Percentiles rank a stretch among this genome's conserved stretches.
These are phyloP conservation scores for Gleditsia sinensis DNA, from an alignment of 306 rosid species.

Conservation along the genomic window DNA sequence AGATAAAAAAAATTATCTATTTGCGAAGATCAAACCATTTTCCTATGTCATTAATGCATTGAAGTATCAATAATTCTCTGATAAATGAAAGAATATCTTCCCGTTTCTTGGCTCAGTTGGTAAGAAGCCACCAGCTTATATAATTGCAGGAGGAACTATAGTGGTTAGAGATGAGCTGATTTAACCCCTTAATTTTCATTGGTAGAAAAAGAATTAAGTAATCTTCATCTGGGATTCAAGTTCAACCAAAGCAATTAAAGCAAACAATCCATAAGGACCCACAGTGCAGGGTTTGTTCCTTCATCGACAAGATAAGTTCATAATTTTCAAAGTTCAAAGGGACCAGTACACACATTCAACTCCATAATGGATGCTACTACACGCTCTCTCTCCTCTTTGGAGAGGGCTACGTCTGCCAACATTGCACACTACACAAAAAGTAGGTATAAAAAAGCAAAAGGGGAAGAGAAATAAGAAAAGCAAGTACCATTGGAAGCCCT, in stretches of 20 bases:
- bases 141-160: not conserved
- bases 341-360: constrained; percentile 35
- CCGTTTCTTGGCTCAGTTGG: not conserved
- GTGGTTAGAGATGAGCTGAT: not conserved
- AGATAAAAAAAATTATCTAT: too few relatives aligned
- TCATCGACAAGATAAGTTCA: not conserved
- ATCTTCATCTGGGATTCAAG: constrained; percentile 9
- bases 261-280: constrained; percentile 34
- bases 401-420: constrained; percentile 68
- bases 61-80: not conserved
- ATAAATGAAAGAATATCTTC: too few relatives aligned
- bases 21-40: too few relatives aligned
- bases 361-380: too few relatives aligned
- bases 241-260: constrained; percentile 23
- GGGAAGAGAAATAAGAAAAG: constrained; percentile 16
- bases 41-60: not conserved
- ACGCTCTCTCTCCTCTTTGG: constrained; percentile 92
- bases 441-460: constrained; percentile 11
- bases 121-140: not conserved
- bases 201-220: not conserved
- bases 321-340: constrained; percentile 38
- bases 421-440: constrained; percentile 26
- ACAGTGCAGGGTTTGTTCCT: constrained; percentile 28
- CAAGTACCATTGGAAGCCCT: constrained; percentile 55
- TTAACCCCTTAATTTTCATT: not conserved